These are phyloP conservation scores for Lentinula boryana DNA, from an alignment of 768 basidiomycete genomes.

Conservation along the genomic window DNA sequence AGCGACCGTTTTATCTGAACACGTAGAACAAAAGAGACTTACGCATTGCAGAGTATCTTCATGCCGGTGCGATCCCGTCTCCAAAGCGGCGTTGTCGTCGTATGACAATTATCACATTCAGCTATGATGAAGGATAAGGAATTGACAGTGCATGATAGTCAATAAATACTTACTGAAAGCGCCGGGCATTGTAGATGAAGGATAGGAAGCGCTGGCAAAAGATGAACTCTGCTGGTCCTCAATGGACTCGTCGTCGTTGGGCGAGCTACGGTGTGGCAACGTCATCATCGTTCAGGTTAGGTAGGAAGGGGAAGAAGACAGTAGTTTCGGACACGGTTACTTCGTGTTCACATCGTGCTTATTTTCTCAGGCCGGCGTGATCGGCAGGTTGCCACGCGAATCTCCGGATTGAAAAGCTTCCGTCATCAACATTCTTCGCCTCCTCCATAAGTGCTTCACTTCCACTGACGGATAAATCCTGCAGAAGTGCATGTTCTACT, in stretches of 20 bases:
- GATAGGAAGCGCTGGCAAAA: constrained; percentile 2
- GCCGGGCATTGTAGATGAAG: constrained; percentile 6
- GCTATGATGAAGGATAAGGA: not conserved
- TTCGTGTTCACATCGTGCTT: constrained; percentile 4
- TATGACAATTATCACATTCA: constrained; percentile 8
- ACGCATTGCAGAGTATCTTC: constrained; percentile 8
- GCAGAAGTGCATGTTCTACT: too few species aligned
- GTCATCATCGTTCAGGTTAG: constrained; percentile 6
- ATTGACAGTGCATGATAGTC: not conserved
- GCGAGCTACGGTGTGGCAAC: constrained; percentile 7
- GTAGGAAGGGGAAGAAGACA: not conserved
- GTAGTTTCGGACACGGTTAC: not conserved
- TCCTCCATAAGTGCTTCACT: not conserved
- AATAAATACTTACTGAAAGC: not conserved
- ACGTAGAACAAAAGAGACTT: not conserved
- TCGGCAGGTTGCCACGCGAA: not conserved
- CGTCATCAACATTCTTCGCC: not conserved
- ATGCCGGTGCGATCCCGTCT: constrained; percentile 6
- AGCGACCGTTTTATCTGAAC: not conserved
- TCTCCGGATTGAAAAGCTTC: not conserved
- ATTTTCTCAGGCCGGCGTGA: constrained; percentile 2
- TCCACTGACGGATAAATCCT: not conserved
- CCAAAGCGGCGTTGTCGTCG: constrained; percentile 8
- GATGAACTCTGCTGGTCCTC: constrained; percentile 5
- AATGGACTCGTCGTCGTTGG: constrained; percentile 2